Evolutionary conservation across 441 rosid species (phyloP).

Genomic region (Arabidopsis lyrata): DNA sequence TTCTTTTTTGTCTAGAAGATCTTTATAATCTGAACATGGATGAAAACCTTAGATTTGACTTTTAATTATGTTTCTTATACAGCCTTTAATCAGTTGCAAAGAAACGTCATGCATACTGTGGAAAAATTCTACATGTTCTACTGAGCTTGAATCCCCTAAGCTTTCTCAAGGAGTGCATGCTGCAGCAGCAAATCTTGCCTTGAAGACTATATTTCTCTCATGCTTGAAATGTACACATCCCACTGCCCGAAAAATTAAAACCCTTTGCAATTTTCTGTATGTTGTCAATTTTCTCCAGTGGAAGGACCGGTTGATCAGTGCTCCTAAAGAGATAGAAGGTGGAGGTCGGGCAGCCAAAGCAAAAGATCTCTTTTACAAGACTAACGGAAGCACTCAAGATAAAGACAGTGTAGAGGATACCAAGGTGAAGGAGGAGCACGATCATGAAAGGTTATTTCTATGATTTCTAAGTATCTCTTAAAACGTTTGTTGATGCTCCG

Average conservation of each 20-base stretch:
- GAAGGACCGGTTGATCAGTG: slow-evolving; percentile 87
- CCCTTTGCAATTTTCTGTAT: slow-evolving; percentile 18
- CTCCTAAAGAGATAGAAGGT: slow-evolving; percentile 76
- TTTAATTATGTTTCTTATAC: slow-evolving; percentile 43
- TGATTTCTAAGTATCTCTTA: too few species aligned
- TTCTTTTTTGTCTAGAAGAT: slow-evolving; percentile 15
- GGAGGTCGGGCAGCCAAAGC: slow-evolving; percentile 63
- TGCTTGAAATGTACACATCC: slow-evolving; percentile 92
- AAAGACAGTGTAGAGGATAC: slow-evolving; percentile 58
- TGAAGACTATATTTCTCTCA: slow-evolving; percentile 74
- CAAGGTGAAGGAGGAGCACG: too few species aligned
- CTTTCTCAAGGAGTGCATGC: slow-evolving; percentile 72
- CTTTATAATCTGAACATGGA: slow-evolving; percentile 24
- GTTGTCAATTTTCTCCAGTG: slow-evolving; percentile 64
- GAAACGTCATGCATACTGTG: slow-evolving; percentile 91
- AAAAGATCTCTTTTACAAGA: slow-evolving; percentile 53
- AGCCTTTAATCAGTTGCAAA: slow-evolving; percentile 92
- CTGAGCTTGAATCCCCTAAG: slow-evolving; percentile 87
- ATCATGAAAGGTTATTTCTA: too few species aligned
- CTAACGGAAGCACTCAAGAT: slow-evolving; percentile 59
- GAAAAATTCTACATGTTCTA: slow-evolving; percentile 91
- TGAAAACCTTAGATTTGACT: slow-evolving; percentile 16
- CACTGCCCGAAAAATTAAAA: too few species aligned
- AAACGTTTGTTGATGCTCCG: too few species aligned
- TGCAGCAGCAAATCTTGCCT: slow-evolving; percentile 73